Evolutionary conservation across 306 rosid genomes (phyloP).

Genomic region (Lagenaria siceraria): DNA sequence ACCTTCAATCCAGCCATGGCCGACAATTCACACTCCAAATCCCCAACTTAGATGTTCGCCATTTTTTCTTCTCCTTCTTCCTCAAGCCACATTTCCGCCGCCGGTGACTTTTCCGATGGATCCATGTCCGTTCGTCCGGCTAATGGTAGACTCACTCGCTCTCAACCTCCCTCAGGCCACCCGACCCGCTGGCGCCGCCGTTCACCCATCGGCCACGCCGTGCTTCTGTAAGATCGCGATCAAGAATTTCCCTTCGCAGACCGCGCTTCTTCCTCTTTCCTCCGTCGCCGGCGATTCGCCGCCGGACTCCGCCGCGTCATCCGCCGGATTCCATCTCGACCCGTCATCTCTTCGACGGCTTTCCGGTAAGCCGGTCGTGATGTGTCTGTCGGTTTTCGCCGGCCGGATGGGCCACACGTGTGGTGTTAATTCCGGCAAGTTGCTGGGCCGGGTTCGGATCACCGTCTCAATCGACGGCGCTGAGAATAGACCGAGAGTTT

Average conservation of each 20-base stretch:
- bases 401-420: slow-evolving; percentile 63
- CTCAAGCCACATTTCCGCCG: background rate
- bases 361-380: slow-evolving; percentile 24
- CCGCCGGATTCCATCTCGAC: slow-evolving; percentile 55
- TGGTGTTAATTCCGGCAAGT: slow-evolving; percentile 40
- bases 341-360: slow-evolving; percentile 35
- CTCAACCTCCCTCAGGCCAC: slow-evolving; percentile 53
- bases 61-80: background rate
- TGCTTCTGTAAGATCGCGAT: slow-evolving; percentile 63
- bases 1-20: background rate
- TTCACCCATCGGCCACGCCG: slow-evolving; percentile 79
- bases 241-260: slow-evolving; percentile 42
- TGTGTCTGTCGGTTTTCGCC: slow-evolving; percentile 47
- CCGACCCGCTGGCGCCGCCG: slow-evolving; percentile 33
- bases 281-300: slow-evolving; percentile 21
- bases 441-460: slow-evolving; percentile 51
- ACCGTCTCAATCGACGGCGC: slow-evolving; percentile 21
- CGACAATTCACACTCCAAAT: background rate
- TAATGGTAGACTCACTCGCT: slow-evolving; percentile 51
- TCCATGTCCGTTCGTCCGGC: slow-evolving; percentile 74
- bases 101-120: slow-evolving; percentile 27
- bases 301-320: slow-evolving; percentile 32
- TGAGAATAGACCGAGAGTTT: slow-evolving; percentile 16
- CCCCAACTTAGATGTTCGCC: slow-evolving; percentile 2
- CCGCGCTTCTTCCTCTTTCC: slow-evolving; percentile 54